These are phyloP conservation scores for Penicillium atrosanguineum DNA, from an alignment of 495 filamentous ascomycete species.

Conservation along the genomic window DNA sequence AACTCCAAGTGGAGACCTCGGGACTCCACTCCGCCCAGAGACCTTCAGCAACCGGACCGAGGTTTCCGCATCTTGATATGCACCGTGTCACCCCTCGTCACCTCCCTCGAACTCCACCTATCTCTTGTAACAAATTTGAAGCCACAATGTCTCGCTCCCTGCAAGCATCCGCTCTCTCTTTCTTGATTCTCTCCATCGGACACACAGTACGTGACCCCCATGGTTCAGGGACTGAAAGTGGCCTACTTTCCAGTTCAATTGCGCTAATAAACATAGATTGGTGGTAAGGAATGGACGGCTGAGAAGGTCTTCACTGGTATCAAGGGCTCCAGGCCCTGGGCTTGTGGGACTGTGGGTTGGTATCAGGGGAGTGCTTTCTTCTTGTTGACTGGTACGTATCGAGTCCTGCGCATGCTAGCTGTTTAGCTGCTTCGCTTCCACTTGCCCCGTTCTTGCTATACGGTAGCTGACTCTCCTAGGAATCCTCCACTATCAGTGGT, in stretches of 20 bases:
- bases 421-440: too few species aligned
- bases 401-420: background rate
- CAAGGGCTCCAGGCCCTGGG: conserved; percentile 22
- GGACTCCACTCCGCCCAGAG: background rate
- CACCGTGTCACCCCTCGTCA: background rate
- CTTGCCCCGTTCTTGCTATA: background rate
- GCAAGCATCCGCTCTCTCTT: conserved; percentile 22
- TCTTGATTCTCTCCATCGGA: conserved; percentile 22
- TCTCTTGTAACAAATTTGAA: background rate
- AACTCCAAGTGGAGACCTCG: background rate
- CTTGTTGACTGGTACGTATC: conserved; percentile 21
- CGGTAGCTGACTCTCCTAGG: conserved; percentile 5
- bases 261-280: conserved; percentile 5
- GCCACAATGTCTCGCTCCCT: conserved; percentile 17
- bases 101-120: background rate
- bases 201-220: conserved; percentile 21
- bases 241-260: background rate
- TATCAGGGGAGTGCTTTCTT: conserved; percentile 36
- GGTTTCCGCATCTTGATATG: background rate
- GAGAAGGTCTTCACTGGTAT: conserved; percentile 26
- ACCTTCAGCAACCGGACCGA: conserved; percentile 3
- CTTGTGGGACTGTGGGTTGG: conserved; percentile 31
- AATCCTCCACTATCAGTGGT: conserved; percentile 35
- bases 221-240: background rate
- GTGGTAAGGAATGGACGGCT: conserved; percentile 25